Conservation (phyloP, 306 rosid species). For the Astragalus membranaceus region DNA sequence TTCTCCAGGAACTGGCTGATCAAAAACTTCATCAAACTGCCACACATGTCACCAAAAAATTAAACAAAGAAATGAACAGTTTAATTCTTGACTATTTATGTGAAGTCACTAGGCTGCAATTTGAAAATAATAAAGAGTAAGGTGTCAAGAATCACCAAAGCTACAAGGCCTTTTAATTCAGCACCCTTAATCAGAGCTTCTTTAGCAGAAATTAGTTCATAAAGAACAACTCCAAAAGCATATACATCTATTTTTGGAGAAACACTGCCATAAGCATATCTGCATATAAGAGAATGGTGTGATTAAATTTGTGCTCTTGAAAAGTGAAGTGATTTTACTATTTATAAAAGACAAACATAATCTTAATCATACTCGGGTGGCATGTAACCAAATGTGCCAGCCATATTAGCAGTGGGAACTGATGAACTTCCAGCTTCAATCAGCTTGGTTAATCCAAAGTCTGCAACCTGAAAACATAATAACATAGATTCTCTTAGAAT, state of each 20-base stretch:
- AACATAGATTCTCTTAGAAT: background rate
- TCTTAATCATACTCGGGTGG: slow-evolving; percentile 96
- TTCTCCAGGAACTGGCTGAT: slow-evolving; percentile 43
- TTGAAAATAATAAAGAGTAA: background rate
- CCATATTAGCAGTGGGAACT: slow-evolving; percentile 47
- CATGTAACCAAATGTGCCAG: slow-evolving; percentile 96
- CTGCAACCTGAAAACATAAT: slow-evolving; percentile 65
- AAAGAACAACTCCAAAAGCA: slow-evolving; percentile 90
- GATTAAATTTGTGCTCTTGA: slow-evolving; percentile 9
- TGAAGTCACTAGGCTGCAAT: background rate
- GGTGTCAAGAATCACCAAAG: slow-evolving; percentile 46
- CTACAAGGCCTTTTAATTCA: slow-evolving; percentile 60
- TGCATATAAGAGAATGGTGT: slow-evolving; percentile 26
- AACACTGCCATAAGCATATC: slow-evolving; percentile 76
- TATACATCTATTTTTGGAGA: slow-evolving; percentile 82
- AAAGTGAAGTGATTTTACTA: background rate
- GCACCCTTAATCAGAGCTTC: slow-evolving; percentile 49
- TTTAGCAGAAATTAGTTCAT: slow-evolving; percentile 85
- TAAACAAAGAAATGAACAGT: background rate
- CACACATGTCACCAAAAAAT: slow-evolving; percentile 2
- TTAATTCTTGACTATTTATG: background rate
- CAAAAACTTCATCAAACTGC: slow-evolving; percentile 76
- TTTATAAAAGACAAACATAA: too few species aligned
- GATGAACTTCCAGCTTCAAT: slow-evolving; percentile 67
- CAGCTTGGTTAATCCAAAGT: slow-evolving; percentile 81